Evolutionary conservation across 2,329 filamentous ascomycete genomes (phyloP).

Genomic region (Penicillium nordicum): DNA sequence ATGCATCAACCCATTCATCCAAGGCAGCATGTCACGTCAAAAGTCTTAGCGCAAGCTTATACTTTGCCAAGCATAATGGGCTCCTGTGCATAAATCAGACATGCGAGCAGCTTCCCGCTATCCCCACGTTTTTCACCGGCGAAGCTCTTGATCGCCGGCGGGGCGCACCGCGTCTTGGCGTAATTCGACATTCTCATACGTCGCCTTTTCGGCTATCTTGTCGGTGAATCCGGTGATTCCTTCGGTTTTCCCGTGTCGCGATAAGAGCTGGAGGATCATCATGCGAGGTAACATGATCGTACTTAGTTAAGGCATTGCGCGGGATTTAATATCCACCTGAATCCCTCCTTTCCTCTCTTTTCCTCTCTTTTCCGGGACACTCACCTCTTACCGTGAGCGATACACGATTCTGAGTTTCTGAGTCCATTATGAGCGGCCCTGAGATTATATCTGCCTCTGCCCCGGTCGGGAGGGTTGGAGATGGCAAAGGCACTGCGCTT

Average conservation of each 20-base stretch:
- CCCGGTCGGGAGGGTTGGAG: neutral
- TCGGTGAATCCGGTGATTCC: neutral
- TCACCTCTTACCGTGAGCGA: neutral
- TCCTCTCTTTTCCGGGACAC: neutral
- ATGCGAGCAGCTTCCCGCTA: neutral
- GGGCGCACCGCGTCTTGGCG: neutral
- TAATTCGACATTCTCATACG: neutral
- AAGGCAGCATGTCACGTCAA: neutral
- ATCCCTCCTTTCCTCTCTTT: neutral
- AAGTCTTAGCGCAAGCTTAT: neutral
- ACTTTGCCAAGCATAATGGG: neutral
- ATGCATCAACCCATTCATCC: neutral
- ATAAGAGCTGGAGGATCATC: neutral
- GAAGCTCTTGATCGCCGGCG: neutral
- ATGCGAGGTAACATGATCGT: neutral
- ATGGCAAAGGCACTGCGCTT: slow-evolving; percentile 1
- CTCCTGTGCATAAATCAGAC: neutral
- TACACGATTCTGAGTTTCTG: neutral
- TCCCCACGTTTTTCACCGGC: neutral
- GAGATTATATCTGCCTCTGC: neutral
- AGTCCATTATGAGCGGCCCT: neutral
- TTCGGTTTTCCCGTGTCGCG: neutral
- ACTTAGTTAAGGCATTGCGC: neutral
- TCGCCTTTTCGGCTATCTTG: neutral
- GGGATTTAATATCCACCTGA: neutral